These are phyloP conservation scores for Coemansia sp. DNA, from an alignment of 192 early-diverging fungal genomes.

Conservation along the genomic window DNA sequence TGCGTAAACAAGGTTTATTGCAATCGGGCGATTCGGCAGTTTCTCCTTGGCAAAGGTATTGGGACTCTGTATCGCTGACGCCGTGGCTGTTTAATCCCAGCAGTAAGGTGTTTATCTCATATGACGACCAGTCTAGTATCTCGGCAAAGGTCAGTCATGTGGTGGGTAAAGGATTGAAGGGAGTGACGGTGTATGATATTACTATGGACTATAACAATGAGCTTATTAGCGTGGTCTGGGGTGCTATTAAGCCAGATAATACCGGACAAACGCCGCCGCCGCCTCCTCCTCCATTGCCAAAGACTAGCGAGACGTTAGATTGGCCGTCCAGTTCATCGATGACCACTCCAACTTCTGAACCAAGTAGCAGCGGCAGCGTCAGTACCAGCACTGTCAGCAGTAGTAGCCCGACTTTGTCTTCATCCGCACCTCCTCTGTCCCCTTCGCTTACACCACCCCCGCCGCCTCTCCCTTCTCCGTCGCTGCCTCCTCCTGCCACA, in stretches of 20 bases:
- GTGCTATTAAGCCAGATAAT: conserved; percentile 8
- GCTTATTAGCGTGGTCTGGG: conserved; percentile 49
- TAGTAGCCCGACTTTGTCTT: not conserved
- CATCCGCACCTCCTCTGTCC: not conserved
- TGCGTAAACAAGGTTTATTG: conserved; percentile 59
- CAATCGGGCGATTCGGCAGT: conserved; percentile 27
- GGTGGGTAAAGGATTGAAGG: conserved; percentile 57
- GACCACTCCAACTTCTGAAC: not conserved
- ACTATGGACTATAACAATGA: conserved; percentile 60
- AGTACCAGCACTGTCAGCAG: not conserved
- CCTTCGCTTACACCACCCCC: not conserved
- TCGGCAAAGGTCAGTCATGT: conserved; percentile 64
- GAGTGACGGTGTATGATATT: conserved; percentile 65
- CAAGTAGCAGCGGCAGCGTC: not conserved
- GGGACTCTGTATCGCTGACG: conserved; percentile 62
- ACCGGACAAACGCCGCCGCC: not conserved
- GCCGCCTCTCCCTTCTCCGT: not conserved
- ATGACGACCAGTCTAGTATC: conserved; percentile 75
- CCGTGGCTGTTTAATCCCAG: conserved; percentile 63
- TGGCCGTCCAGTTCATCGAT: not conserved
- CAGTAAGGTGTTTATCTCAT: conserved; percentile 71
- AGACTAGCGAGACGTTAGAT: not conserved
- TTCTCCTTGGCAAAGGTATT: conserved; percentile 60
- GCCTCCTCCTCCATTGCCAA: not conserved
- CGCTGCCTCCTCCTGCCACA: not conserved